These are phyloP conservation scores for Dichomitus squalens DNA, from an alignment of 1,284 basidiomycete genomes.

Conservation along the genomic window DNA sequence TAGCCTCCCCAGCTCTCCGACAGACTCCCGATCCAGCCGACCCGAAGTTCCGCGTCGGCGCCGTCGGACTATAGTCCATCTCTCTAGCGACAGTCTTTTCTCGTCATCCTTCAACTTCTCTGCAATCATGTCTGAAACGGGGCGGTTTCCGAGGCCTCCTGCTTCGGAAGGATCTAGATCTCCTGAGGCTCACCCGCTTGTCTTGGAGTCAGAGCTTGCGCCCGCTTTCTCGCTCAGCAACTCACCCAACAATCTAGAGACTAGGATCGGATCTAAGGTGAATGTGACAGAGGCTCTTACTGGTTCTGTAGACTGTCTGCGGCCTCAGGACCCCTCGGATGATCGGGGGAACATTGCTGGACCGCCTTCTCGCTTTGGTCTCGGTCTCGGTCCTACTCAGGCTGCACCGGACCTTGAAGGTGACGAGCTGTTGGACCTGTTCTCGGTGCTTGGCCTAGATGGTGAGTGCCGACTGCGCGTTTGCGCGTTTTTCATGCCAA, in stretches of 20 bases:
- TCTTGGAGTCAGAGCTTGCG: conserved; percentile 9
- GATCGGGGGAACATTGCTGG: conserved; percentile 1
- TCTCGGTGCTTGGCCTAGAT: conserved; percentile 33
- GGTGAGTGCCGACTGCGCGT: conserved; percentile 26
- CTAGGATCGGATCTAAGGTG: not conserved
- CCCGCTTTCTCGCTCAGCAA: conserved; percentile 18
- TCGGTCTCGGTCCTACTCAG: not conserved
- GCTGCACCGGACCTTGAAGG: conserved; percentile 18
- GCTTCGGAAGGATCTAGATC: conserved; percentile 17
- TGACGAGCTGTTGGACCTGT: conserved; percentile 34
- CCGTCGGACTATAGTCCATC: conserved; percentile 30
- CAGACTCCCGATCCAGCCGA: conserved; percentile 8
- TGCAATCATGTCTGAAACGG: conserved; percentile 26
- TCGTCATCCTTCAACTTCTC: conserved; percentile 39
- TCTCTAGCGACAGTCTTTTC: conserved; percentile 37
- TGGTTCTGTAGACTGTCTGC: not conserved
- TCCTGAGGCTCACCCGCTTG: conserved; percentile 1
- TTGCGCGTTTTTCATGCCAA: no score
- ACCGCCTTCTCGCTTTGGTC: conserved; percentile 5
- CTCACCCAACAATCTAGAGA: not conserved
- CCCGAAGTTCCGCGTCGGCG: conserved; percentile 25
- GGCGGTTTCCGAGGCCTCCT: conserved; percentile 15
- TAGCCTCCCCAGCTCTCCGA: conserved; percentile 20
- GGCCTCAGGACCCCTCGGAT: conserved; percentile 1
- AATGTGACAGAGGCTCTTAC: not conserved